Evolutionary conservation across 1,139 yeast species (phyloP), one percentile per base, ranked within the genome.

Genomic region (Magnusiomyces suaveolens): DNA sequence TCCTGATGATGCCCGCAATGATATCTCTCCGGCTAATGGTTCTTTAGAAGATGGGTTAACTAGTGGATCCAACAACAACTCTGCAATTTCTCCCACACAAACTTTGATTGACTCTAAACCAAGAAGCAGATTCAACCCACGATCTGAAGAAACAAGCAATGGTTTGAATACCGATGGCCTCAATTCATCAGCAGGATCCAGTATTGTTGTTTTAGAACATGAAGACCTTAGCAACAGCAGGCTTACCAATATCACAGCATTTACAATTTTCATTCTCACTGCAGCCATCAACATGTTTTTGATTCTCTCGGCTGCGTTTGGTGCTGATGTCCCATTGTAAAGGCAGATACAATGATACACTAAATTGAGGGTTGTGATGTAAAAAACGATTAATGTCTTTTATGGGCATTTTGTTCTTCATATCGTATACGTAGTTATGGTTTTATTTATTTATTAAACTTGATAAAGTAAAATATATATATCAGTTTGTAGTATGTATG

Each of bases 271-370:
- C 89, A 68, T 77, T 3, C 74, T 81, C 10, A 88, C 90, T 29
- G 75, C 89, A 0, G 79, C 79, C 43, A 77, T 90, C 63, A 90
- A 90, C 66, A 68, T 84, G 56, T 89, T 86, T 66, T 73, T 90
- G 67, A 76, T 90, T 50, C 64, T 76, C 20, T 69, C 89, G 46
- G 86, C 82, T 72, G 74, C 83, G 2, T 70, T 78, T 58, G 95
- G 94, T 2, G 84, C 83, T 43, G 88, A 84, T 62, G 81, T 86
- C 48, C 78, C 76, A 59, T 73, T 79, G 52, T 78, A 61, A 29
- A 46, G 8, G 10, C 14, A 43, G 16, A 32, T 10, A 39, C 8
- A 39, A 10, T 10, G n/a, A 16, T 39, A 39, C 8, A 39, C 6
- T 6, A 39, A 39, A 39, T 39, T 10, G 21, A 39, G n/a, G 8